These are phyloP conservation scores for Trifolium repens DNA, from an alignment of 306 rosid species.

Conservation along the genomic window DNA sequence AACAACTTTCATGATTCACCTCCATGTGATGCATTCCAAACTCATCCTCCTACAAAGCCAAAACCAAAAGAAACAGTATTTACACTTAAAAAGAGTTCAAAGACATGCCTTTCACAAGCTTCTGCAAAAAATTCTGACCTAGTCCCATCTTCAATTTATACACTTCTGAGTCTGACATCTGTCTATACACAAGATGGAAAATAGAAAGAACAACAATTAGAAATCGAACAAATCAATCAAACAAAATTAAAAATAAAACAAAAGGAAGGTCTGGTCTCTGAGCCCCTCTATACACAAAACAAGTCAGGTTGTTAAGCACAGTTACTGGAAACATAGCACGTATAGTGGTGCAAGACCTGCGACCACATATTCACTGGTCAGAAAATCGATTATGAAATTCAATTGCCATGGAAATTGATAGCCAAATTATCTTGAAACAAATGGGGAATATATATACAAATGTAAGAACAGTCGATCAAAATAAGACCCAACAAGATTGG, in stretches of 20 bases:
- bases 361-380: slow-evolving; percentile 84
- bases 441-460: slow-evolving; percentile 9
- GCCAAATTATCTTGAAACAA: slow-evolving; percentile 41
- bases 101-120: slow-evolving; percentile 57
- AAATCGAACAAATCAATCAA: slow-evolving; percentile 32
- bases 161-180: slow-evolving; percentile 50
- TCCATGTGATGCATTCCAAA: slow-evolving; percentile 43
- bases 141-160: slow-evolving; percentile 56
- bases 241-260: slow-evolving; percentile 36
- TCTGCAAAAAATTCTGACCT: slow-evolving; percentile 63
- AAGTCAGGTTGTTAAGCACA: slow-evolving; percentile 67
- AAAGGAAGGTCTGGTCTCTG: slow-evolving; percentile 55
- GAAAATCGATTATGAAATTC: slow-evolving; percentile 59
- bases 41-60: slow-evolving; percentile 57
- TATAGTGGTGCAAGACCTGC: slow-evolving; percentile 94
- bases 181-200: slow-evolving; percentile 58
- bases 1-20: slow-evolving; percentile 29
- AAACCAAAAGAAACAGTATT: slow-evolving; percentile 61
- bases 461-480: slow-evolving; percentile 29
- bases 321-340: slow-evolving; percentile 78
- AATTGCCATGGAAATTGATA: slow-evolving; percentile 50
- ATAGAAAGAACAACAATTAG: slow-evolving; percentile 46
- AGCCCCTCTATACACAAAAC: slow-evolving; percentile 64
- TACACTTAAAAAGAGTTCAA: slow-evolving; percentile 35
- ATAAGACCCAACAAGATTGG: slow-evolving; percentile 32